Evolutionary conservation across 305 asterid species (phyloP).

Genomic region (Fraxinus latifolia): DNA sequence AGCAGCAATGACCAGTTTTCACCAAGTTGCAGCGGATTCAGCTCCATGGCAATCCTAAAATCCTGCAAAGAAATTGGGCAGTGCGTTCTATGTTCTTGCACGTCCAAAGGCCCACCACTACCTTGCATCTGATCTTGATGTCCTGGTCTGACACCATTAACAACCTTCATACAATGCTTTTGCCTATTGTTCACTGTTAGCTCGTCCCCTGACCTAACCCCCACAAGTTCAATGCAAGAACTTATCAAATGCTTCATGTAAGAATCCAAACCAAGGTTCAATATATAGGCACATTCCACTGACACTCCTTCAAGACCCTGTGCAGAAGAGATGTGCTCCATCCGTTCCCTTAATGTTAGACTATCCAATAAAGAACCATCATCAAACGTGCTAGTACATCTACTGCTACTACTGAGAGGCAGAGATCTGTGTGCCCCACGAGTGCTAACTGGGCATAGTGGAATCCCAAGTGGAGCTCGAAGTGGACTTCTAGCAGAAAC

Average conservation of each 20-base stretch:
- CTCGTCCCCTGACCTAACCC: conserved; percentile 50
- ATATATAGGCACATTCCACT: conserved; percentile 56
- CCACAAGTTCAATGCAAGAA: conserved; percentile 62
- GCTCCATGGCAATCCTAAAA: conserved; percentile 88
- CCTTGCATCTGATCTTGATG: conserved; percentile 54
- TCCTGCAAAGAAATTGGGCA: conserved; percentile 66
- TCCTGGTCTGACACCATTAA: conserved; percentile 68
- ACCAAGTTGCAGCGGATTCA: conserved; percentile 79
- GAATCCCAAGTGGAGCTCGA: conserved; percentile 85
- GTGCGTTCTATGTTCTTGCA: conserved; percentile 39
- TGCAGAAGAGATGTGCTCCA: conserved; percentile 64
- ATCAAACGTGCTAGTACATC: conserved; percentile 30
- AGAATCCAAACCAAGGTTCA: conserved; percentile 66
- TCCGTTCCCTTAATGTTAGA: conserved; percentile 52
- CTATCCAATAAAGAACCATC: conserved; percentile 57
- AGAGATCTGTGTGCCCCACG: conserved; percentile 58
- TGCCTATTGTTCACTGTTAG: conserved; percentile 32
- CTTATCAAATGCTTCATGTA: conserved; percentile 65
- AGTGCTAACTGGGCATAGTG: conserved; percentile 55
- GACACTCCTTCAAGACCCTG: conserved; percentile 80
- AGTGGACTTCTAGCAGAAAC: conserved; percentile 55
- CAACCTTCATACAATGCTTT: conserved; percentile 48
- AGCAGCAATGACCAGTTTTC: conserved; percentile 93
- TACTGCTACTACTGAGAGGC: conserved; percentile 51
- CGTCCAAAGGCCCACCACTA: conserved; percentile 50